phyloP scores from a whole-genome alignment of 2,329 filamentous ascomycete genomes.

The Atkinsonella hypoxylon region DNA sequence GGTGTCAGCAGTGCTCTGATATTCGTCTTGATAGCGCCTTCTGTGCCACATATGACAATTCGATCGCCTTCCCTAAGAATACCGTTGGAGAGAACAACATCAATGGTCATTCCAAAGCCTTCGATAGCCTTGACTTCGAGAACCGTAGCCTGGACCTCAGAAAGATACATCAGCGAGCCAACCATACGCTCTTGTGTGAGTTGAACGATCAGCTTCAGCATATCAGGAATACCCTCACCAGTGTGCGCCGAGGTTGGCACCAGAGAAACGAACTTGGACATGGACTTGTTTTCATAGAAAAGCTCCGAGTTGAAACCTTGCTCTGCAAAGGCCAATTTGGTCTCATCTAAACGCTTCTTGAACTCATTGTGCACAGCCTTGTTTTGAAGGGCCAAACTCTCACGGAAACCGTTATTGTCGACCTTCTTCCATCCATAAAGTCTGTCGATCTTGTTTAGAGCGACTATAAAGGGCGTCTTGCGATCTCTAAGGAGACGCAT shows the following conservation, averaged over 20 bases:
- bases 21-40: slow-evolving; percentile 89
- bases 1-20: slow-evolving; percentile 90
- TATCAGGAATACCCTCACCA: slow-evolving; percentile 97
- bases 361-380: slow-evolving; percentile 94
- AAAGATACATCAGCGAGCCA: slow-evolving; percentile 92
- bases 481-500: slow-evolving; percentile 88
- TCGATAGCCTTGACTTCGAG: slow-evolving; percentile 99
- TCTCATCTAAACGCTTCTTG: slow-evolving; percentile 75
- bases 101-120: slow-evolving; percentile 96
- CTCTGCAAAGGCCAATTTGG: slow-evolving; percentile 88
- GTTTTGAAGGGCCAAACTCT: slow-evolving; percentile 80
- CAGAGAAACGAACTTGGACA: slow-evolving; percentile 88
- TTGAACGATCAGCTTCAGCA: slow-evolving; percentile 88
- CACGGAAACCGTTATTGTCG: slow-evolving; percentile 95
- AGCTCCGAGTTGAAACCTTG: slow-evolving; percentile 97
- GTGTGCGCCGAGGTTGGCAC: slow-evolving; percentile 96
- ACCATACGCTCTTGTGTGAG: slow-evolving; percentile 97
- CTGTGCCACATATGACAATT: slow-evolving; percentile 91
- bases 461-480: slow-evolving; percentile 96
- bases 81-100: slow-evolving; percentile 94
- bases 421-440: slow-evolving; percentile 98
- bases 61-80: slow-evolving; percentile 87
- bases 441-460: slow-evolving; percentile 99
- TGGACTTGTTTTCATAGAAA: slow-evolving; percentile 95
- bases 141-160: slow-evolving; percentile 93